Conservation (phyloP, 495 filamentous ascomycete species). For the Neurospora tetrasperma region DNA sequence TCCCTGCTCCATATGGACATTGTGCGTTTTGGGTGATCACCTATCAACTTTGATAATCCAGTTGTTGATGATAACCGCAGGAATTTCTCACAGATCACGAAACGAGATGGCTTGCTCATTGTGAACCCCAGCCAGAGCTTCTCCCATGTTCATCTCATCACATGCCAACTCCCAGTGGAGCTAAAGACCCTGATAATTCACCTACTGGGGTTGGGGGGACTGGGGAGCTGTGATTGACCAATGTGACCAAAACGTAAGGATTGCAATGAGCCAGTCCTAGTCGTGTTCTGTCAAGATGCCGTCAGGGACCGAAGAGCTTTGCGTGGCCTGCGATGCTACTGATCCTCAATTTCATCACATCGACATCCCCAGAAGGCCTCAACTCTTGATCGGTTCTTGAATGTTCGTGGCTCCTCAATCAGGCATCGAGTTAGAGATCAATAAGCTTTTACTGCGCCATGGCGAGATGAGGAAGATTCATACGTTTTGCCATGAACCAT, state of each 20-base stretch:
- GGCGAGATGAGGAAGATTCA: neutral
- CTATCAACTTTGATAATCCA: neutral
- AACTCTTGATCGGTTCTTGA: too few relatives aligned
- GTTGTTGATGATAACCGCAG: neutral
- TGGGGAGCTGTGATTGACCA: neutral
- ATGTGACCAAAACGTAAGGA: neutral
- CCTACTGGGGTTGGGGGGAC: neutral
- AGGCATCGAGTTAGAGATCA: neutral
- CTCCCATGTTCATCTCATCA: neutral
- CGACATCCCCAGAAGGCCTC: too few relatives aligned
- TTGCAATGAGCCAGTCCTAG: neutral
- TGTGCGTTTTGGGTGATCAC: neutral
- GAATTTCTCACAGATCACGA: neutral
- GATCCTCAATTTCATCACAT: neutral
- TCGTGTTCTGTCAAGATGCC: neutral
- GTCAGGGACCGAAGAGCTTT: neutral
- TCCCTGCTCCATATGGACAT: neutral
- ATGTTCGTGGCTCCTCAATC: neutral
- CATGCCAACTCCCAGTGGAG: neutral
- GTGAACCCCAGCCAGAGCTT: neutral
- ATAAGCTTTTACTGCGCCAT: neutral
- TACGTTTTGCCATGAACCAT: neutral
- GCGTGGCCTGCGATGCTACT: neutral
- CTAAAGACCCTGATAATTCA: neutral
- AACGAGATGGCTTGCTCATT: neutral